Conservation (phyloP, 164 flowering plant species). For the Liquidambar formosana region DNA sequence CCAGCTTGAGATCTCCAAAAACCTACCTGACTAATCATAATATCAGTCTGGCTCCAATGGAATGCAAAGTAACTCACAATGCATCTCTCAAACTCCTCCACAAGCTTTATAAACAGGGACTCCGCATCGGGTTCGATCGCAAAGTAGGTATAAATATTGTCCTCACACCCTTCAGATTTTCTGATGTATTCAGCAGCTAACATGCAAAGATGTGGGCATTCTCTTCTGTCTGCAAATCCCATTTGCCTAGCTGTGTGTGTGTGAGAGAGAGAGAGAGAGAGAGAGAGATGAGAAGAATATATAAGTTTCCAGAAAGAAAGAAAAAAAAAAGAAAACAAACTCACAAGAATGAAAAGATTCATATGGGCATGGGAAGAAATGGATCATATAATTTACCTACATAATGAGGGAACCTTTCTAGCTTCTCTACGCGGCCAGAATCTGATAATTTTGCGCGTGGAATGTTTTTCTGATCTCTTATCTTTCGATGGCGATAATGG, state of each 20-base stretch:
- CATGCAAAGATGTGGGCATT: slow-evolving; percentile 46
- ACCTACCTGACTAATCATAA: slow-evolving; percentile 45
- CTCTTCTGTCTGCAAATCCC: slow-evolving; percentile 40
- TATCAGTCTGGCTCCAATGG: slow-evolving; percentile 43
- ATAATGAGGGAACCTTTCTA: slow-evolving; percentile 48
- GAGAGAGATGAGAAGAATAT: neutral
- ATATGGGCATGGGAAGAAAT: neutral
- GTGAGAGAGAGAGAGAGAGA: neutral
- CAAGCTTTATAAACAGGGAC: slow-evolving; percentile 21
- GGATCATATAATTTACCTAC: slow-evolving; percentile 35
- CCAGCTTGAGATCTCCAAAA: neutral
- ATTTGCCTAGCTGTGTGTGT: slow-evolving; percentile 43
- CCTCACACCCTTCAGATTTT: slow-evolving; percentile 43
- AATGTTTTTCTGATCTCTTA: slow-evolving; percentile 27
- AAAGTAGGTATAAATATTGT: slow-evolving; percentile 40
- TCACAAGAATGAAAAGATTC: neutral
- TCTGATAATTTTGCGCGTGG: slow-evolving; percentile 24
- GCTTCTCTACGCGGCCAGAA: slow-evolving; percentile 27
- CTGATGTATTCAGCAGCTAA: slow-evolving; percentile 42
- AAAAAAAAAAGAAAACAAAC: neutral
- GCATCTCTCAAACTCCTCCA: slow-evolving; percentile 29
- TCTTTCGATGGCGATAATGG: slow-evolving; percentile 22
- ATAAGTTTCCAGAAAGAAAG: too few relatives aligned
- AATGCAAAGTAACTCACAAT: slow-evolving; percentile 27
- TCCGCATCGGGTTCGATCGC: slow-evolving; percentile 27